These are phyloP conservation scores for Ophiosphaerella korrae DNA, from an alignment of 2,329 filamentous ascomycete genomes.

Conservation along the genomic window DNA sequence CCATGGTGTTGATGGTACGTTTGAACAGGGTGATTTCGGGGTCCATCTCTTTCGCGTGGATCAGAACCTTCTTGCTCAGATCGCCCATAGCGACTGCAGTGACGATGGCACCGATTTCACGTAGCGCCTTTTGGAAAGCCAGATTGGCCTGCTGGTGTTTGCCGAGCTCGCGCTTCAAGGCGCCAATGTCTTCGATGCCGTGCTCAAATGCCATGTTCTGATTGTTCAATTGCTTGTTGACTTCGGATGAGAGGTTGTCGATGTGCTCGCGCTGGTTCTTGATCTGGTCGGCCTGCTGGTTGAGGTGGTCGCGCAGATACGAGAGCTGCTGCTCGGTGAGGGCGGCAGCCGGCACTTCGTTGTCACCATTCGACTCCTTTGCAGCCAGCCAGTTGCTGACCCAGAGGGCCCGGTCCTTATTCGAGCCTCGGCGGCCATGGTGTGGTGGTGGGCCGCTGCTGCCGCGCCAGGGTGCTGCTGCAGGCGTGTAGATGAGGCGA, in stretches of 20 bases:
- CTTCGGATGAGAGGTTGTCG: constrained; percentile 80
- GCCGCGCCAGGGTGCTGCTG: constrained; percentile 42
- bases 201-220: constrained; percentile 82
- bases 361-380: constrained; percentile 56
- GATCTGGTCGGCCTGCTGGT: constrained; percentile 91
- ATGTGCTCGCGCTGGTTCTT: constrained; percentile 86
- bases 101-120: constrained; percentile 96
- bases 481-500: constrained; percentile 58
- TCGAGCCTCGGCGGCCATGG: constrained; percentile 36
- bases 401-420: constrained; percentile 48
- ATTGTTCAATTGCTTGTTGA: constrained; percentile 82
- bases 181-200: constrained; percentile 82
- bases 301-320: constrained; percentile 86
- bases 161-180: constrained; percentile 88
- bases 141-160: constrained; percentile 98
- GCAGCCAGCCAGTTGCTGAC: constrained; percentile 61
- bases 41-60: constrained; percentile 96
- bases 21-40: constrained; percentile 98
- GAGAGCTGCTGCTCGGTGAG: constrained; percentile 83
- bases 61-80: constrained; percentile 93
- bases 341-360: constrained; percentile 56
- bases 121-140: constrained; percentile 95
- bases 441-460: constrained; percentile 33
- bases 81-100: constrained; percentile 95
- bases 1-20: constrained; percentile 98